Percentiles rank a stretch among this genome's conserved stretches.
phyloP scores from a whole-genome alignment of 1,139 yeast genomes.

The Sugiyamaella castrensis region DNA sequence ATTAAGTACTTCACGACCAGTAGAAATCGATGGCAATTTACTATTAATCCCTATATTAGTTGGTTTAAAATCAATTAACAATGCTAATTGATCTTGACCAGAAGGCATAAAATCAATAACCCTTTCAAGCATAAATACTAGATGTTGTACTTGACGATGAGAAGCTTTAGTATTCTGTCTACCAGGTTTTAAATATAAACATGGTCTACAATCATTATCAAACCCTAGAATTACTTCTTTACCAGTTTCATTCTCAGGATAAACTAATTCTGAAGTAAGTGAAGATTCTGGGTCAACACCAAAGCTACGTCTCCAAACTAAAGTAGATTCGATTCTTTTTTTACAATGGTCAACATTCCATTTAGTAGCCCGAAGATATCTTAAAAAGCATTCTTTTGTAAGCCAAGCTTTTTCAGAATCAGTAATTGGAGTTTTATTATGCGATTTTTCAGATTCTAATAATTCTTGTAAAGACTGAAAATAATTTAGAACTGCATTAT shows the following conservation, averaged over 20 bases:
- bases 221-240: conserved; percentile 85
- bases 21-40: conserved; percentile 80
- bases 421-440: conserved; percentile 41
- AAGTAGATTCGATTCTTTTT: conserved; percentile 66
- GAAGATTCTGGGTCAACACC: conserved; percentile 63
- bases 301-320: conserved; percentile 90
- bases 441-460: conserved; percentile 41
- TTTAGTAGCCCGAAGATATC: conserved; percentile 88
- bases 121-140: conserved; percentile 87
- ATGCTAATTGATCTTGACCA: conserved; percentile 89
- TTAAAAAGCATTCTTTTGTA: conserved; percentile 79
- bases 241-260: conserved; percentile 77
- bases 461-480: conserved; percentile 49
- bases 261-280: conserved; percentile 62
- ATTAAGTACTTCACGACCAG: conserved; percentile 76
- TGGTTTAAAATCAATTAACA: conserved; percentile 84
- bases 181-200: conserved; percentile 85
- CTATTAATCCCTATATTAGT: conserved; percentile 52
- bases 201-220: conserved; percentile 86
- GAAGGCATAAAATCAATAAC: conserved; percentile 92
- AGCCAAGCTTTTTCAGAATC: conserved; percentile 83
- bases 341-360: conserved; percentile 75
- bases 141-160: conserved; percentile 84
- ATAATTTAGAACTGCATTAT: conserved; percentile 54
- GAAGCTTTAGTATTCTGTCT: conserved; percentile 89